Percentiles rank a stretch among this genome's conserved stretches.
phyloP scores from a whole-genome alignment of 108 stramenopile genomes.

The Nitzschia putrida region DNA sequence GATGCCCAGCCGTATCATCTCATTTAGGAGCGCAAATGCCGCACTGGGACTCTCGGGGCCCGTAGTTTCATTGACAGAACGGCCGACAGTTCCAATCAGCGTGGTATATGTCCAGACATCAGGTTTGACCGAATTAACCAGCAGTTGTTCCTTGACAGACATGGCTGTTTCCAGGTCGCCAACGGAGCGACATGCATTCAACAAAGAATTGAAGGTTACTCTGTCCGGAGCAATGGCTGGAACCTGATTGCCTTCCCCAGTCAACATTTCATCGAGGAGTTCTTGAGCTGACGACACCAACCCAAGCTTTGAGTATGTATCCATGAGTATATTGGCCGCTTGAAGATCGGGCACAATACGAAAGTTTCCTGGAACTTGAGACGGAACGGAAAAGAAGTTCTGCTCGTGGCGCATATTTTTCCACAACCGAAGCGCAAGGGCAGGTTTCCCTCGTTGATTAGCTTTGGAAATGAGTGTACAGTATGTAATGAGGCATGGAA shows the following conservation, averaged over 20 bases:
- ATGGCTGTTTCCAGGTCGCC: conserved; percentile 75
- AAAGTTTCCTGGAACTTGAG: conserved; percentile 1
- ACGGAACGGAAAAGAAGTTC: conserved; percentile 49
- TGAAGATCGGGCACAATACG: conserved; percentile 73
- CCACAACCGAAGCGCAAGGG: conserved; percentile 81
- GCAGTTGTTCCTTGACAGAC: conserved; percentile 48
- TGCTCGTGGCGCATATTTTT: conserved; percentile 63
- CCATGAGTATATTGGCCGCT: conserved; percentile 87
- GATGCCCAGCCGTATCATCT: conserved; percentile 65
- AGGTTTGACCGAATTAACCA: conserved; percentile 47
- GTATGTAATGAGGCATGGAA: conserved; percentile 82
- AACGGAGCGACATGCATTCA: conserved; percentile 75
- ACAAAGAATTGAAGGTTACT: conserved; percentile 83
- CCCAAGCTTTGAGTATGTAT: conserved; percentile 78
- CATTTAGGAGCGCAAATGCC: conserved; percentile 71
- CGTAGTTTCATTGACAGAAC: conserved; percentile 37
- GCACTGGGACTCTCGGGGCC: conserved; percentile 67
- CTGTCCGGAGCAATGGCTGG: conserved; percentile 63
- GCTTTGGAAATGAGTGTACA: conserved; percentile 89
- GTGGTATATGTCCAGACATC: conserved; percentile 81
- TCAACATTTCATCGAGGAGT: conserved; percentile 66
- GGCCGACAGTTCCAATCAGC: conserved; percentile 81
- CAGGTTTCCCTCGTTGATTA: conserved; percentile 66
- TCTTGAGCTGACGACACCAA: conserved; percentile 58
- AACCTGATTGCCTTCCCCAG: conserved; percentile 46